phyloP scores from a whole-genome alignment of 768 basidiomycete species.

The Leucocoprinus birnbaumii region DNA sequence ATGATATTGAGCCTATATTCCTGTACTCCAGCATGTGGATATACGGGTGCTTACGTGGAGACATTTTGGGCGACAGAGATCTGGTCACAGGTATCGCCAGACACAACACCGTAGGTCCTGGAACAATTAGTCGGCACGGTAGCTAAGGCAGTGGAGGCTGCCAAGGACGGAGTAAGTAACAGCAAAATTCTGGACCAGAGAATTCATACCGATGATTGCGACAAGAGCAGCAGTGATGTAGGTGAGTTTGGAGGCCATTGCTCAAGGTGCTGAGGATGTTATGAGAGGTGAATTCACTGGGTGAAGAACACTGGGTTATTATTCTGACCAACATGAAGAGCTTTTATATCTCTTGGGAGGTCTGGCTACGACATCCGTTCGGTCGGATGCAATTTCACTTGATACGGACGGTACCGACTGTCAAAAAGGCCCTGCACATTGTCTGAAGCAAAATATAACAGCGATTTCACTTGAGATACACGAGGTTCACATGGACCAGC shows the following conservation, averaged over 20 bases:
- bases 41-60: slow-evolving; percentile 37
- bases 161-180: not conserved
- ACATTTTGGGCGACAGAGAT: slow-evolving; percentile 46
- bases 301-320: not conserved
- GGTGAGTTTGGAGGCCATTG: not conserved
- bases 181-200: not conserved
- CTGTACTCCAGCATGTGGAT: not conserved
- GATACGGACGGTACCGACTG: too few species aligned
- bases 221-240: not conserved
- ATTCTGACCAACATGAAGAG: not conserved
- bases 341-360: not conserved
- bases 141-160: not conserved
- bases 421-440: too few species aligned
- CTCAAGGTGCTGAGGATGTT: too few species aligned
- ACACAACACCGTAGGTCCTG: slow-evolving; percentile 47
- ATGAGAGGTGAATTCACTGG: not conserved
- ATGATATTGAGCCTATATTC: not conserved
- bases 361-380: not conserved
- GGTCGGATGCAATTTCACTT: too few species aligned
- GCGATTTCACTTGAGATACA: not conserved
- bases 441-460: not conserved
- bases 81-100: slow-evolving; percentile 53
- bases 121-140: slow-evolving; percentile 30
- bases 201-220: not conserved
- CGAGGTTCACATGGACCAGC: not conserved